phyloP scores from a whole-genome alignment of 2,329 filamentous ascomycete species.

The Keithomyces neogunnii region DNA sequence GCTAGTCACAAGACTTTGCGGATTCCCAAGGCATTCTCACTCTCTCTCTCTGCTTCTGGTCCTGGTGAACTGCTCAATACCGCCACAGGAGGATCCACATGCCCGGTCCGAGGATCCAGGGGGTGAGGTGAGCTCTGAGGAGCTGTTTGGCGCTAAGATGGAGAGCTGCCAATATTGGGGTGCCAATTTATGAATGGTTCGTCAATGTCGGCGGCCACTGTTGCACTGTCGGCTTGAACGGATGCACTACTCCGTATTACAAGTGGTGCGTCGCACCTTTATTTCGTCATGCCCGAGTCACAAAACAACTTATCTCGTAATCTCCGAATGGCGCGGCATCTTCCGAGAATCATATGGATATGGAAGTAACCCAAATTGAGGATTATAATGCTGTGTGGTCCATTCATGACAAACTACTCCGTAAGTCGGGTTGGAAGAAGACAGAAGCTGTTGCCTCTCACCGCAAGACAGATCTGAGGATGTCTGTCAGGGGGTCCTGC shows the following conservation, averaged over 20 bases:
- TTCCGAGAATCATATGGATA: too few species aligned
- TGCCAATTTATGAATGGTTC: neutral
- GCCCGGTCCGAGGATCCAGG: neutral
- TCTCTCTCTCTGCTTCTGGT: too few species aligned
- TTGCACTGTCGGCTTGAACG: neutral
- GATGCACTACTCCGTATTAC: neutral
- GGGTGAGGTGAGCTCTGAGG: neutral
- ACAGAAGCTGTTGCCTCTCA: too few species aligned
- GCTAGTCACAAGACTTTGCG: neutral
- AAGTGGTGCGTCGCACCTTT: neutral
- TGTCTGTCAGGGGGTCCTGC: too few species aligned
- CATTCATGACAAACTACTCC: too few species aligned
- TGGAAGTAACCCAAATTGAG: too few species aligned
- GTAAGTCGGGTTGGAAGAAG: too few species aligned
- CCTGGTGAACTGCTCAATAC: neutral
- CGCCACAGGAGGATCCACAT: neutral
- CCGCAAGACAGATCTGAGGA: too few species aligned
- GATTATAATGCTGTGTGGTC: too few species aligned
- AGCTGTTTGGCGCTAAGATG: slow-evolving; percentile 1
- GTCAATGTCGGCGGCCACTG: neutral
- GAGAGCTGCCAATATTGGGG: neutral
- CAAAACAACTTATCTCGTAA: neutral
- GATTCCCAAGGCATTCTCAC: too few species aligned
- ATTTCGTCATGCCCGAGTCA: neutral
- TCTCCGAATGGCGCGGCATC: neutral